These are phyloP conservation scores for Colletotrichum noveboracense DNA, from an alignment of 2,329 filamentous ascomycete genomes.

Conservation along the genomic window DNA sequence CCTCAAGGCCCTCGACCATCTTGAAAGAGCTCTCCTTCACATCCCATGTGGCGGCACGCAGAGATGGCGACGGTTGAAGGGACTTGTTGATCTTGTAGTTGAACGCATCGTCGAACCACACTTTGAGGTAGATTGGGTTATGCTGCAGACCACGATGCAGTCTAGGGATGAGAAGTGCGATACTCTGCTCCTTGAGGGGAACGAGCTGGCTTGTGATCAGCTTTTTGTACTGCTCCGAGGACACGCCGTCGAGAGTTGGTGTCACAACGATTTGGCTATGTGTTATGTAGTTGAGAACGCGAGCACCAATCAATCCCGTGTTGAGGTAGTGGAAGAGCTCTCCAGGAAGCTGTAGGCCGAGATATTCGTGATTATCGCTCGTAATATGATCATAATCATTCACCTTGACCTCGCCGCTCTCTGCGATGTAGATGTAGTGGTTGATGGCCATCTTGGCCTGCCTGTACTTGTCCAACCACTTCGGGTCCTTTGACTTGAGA, in stretches of 20 bases:
- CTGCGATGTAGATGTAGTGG: conserved; percentile 83
- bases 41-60: conserved; percentile 69
- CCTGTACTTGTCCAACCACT: conserved; percentile 86
- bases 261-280: conserved; percentile 78
- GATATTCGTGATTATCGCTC: conserved; percentile 84
- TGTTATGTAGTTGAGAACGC: conserved; percentile 82
- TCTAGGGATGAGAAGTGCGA: conserved; percentile 79
- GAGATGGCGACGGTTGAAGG: conserved; percentile 52
- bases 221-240: conserved; percentile 79
- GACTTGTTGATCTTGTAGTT: conserved; percentile 68
- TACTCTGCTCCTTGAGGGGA: conserved; percentile 75
- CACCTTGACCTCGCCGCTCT: conserved; percentile 78
- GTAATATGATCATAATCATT: conserved; percentile 77
- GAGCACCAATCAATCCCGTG: conserved; percentile 78
- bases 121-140: conserved; percentile 77
- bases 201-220: conserved; percentile 78
- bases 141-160: conserved; percentile 85
- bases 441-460: conserved; percentile 85
- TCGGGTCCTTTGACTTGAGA: conserved; percentile 69
- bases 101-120: conserved; percentile 82
- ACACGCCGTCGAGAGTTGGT: conserved; percentile 85
- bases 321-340: conserved; percentile 93
- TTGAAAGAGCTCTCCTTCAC: conserved; percentile 65
- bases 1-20: conserved; percentile 47
- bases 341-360: conserved; percentile 87